Conservation (phyloP, 768 basidiomycete genomes). For the Mycena floridula region DNA sequence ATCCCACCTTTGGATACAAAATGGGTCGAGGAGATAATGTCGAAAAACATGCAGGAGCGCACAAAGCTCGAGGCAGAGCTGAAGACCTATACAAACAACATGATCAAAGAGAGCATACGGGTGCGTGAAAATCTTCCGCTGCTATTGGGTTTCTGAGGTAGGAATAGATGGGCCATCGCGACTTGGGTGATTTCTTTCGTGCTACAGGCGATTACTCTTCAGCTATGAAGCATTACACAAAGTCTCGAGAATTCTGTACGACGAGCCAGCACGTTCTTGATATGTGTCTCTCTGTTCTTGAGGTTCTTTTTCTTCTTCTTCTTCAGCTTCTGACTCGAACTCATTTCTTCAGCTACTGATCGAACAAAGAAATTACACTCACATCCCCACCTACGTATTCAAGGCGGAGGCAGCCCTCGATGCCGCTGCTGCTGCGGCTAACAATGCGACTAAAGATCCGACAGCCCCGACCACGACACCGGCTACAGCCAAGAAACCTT, state of each 20-base stretch:
- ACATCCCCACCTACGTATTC: slow-evolving; percentile 88
- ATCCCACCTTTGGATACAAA: slow-evolving; percentile 50
- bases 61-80: slow-evolving; percentile 90
- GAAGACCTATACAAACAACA: slow-evolving; percentile 91
- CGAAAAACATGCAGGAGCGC: slow-evolving; percentile 66
- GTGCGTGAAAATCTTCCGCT: slow-evolving; percentile 35
- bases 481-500: slow-evolving; percentile 38
- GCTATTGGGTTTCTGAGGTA: not conserved
- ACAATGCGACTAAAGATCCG: slow-evolving; percentile 15
- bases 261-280: slow-evolving; percentile 91
- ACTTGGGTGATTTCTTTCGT: slow-evolving; percentile 77
- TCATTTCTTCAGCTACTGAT: slow-evolving; percentile 56
- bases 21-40: slow-evolving; percentile 68
- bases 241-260: slow-evolving; percentile 88
- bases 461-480: slow-evolving; percentile 12
- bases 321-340: slow-evolving; percentile 1
- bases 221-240: slow-evolving; percentile 81
- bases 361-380: slow-evolving; percentile 81
- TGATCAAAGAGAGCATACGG: slow-evolving; percentile 98
- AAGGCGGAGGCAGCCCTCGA: slow-evolving; percentile 94
- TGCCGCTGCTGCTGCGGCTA: slow-evolving; percentile 33
- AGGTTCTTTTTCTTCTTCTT: slow-evolving; percentile 37
- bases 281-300: slow-evolving; percentile 79
- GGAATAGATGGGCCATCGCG: slow-evolving; percentile 84
- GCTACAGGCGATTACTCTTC: slow-evolving; percentile 63